phyloP scores from a whole-genome alignment of 2,329 filamentous ascomycete genomes.

The Trichoderma polysporum region DNA sequence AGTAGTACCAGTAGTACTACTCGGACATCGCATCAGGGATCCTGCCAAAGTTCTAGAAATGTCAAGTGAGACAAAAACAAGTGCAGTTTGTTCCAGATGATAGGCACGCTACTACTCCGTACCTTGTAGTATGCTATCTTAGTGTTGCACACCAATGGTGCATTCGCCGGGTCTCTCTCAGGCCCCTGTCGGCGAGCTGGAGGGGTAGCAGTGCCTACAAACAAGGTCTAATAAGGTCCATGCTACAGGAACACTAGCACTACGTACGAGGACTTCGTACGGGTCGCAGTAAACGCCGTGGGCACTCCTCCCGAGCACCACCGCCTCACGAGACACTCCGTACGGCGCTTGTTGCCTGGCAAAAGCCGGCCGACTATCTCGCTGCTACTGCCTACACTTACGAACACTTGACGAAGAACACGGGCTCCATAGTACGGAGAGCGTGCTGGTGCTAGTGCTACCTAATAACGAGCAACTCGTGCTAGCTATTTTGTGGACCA shows the following conservation, averaged over 20 bases:
- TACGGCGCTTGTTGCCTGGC: neutral
- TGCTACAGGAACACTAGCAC: too few relatives aligned
- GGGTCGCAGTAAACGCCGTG: too few relatives aligned
- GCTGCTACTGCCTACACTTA: neutral
- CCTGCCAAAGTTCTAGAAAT: slow-evolving; percentile 4
- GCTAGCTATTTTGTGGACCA: slow-evolving; percentile 1
- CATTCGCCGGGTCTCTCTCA: neutral
- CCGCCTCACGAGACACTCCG: neutral
- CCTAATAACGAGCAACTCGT: neutral
- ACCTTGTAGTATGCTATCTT: neutral
- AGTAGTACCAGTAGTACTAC: neutral
- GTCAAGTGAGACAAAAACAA: neutral
- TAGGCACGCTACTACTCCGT: neutral
- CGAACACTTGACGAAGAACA: neutral
- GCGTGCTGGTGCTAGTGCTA: neutral
- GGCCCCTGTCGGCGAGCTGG: slow-evolving; percentile 2
- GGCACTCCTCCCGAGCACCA: too few relatives aligned
- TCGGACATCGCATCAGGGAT: neutral
- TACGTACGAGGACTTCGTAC: too few relatives aligned
- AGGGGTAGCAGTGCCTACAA: slow-evolving; percentile 7
- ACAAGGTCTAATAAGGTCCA: too few relatives aligned
- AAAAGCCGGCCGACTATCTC: neutral
- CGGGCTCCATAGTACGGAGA: neutral
- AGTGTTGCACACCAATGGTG: neutral
- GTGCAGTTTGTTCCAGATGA: neutral